phyloP scores from a whole-genome alignment of 1,284 basidiomycete genomes.

The Serendipita sp. region DNA sequence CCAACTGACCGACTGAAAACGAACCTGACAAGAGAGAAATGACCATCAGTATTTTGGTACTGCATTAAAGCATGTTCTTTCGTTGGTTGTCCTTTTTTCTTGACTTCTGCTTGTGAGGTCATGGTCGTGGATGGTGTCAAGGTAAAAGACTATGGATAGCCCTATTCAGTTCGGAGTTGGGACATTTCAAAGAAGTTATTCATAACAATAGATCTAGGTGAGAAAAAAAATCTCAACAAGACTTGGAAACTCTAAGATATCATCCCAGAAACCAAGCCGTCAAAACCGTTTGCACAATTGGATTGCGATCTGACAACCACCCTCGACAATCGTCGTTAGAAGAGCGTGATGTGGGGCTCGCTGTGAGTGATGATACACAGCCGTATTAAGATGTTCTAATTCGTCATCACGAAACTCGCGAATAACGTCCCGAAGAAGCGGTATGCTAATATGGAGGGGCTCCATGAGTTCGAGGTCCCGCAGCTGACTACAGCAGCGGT shows the following conservation, averaged over 20 bases:
- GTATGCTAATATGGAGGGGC: constrained; percentile 62
- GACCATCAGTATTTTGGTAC: constrained; percentile 78
- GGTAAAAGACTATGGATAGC: neutral
- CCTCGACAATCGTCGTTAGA: constrained; percentile 71
- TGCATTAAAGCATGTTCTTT: constrained; percentile 54
- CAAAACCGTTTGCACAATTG: constrained; percentile 73
- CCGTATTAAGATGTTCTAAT: constrained; percentile 84
- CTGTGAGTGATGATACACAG: constrained; percentile 81
- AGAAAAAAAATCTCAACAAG: neutral
- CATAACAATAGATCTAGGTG: neutral
- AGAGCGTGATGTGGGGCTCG: constrained; percentile 86
- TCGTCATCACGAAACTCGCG: constrained; percentile 89
- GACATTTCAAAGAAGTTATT: neutral
- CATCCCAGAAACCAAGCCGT: constrained; percentile 7
- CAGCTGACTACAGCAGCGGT: constrained; percentile 44
- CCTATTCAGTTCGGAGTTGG: neutral
- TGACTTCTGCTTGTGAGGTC: constrained; percentile 11
- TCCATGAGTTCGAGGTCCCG: constrained; percentile 49
- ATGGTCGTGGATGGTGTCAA: constrained; percentile 2
- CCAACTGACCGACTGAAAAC: constrained; percentile 16
- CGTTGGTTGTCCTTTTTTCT: constrained; percentile 19
- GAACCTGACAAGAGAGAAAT: constrained; percentile 90
- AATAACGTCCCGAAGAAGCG: constrained; percentile 61
- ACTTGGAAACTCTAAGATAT: neutral
- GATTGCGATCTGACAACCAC: constrained; percentile 82